Conservation (phyloP, 192 early-diverging fungal genomes). For the Obelidium mucronatum region DNA sequence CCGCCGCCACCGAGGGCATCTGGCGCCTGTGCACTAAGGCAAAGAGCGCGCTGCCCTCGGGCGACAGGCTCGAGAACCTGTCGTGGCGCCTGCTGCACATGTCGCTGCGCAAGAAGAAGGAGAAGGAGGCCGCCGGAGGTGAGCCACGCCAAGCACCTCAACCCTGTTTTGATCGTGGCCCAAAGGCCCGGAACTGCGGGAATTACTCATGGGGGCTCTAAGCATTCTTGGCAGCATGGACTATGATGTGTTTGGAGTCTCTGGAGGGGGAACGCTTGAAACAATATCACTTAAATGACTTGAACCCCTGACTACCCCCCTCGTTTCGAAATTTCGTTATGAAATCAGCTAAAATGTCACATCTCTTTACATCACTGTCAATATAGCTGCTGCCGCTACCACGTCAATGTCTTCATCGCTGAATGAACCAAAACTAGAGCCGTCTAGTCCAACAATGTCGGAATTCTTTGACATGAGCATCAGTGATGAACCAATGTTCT, state of each 20-base stretch:
- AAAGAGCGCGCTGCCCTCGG: constrained; percentile 78
- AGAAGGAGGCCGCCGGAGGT: constrained; percentile 16
- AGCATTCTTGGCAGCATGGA: no score
- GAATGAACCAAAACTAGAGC: constrained; percentile 1
- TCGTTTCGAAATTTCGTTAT: no score
- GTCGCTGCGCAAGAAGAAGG: constrained; percentile 51
- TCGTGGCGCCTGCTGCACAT: constrained; percentile 86
- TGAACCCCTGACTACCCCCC: no score
- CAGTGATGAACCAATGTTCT: background rate
- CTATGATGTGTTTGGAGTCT: no score
- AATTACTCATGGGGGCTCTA: no score
- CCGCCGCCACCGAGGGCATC: constrained; percentile 57
- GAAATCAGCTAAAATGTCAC: no score
- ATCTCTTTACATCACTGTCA: no score
- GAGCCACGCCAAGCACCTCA: background rate
- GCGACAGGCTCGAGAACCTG: constrained; percentile 80
- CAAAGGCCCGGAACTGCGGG: background rate
- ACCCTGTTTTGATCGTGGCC: background rate
- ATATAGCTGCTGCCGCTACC: background rate
- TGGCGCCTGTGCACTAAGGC: constrained; percentile 85
- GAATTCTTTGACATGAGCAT: constrained; percentile 25
- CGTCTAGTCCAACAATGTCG: background rate
- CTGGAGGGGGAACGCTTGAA: no score
- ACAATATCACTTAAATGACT: no score
- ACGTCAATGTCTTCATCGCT: no score